Conservation (phyloP, 306 rosid species). For the cucumber (Cucumis sativus) region DNA sequence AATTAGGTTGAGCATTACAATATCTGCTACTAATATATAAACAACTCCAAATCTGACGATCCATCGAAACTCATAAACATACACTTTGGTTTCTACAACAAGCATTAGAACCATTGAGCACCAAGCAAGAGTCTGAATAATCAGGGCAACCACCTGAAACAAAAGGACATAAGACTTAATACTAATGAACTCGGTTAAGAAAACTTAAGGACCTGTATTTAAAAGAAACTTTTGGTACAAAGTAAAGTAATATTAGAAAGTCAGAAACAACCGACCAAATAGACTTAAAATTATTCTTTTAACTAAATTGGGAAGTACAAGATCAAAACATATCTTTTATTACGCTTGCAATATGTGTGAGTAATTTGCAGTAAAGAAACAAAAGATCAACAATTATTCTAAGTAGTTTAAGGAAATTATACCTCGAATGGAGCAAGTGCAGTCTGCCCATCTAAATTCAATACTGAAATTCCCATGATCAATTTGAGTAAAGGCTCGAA, state of each 20-base stretch:
- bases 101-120: slow-evolving; percentile 67
- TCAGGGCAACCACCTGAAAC: slow-evolving; percentile 47
- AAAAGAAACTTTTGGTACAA: neutral
- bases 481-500: slow-evolving; percentile 74
- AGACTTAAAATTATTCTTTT: neutral
- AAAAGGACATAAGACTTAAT: slow-evolving; percentile 7
- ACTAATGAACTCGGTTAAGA: neutral
- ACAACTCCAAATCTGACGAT: slow-evolving; percentile 66
- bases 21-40: slow-evolving; percentile 63
- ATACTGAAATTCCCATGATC: slow-evolving; percentile 59
- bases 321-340: neutral
- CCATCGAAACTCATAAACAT: slow-evolving; percentile 74
- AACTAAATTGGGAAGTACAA: neutral
- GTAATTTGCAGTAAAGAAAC: neutral
- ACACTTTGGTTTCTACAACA: slow-evolving; percentile 61
- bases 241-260: neutral
- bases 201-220: neutral
- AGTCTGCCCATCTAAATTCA: slow-evolving; percentile 69
- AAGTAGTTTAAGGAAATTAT: slow-evolving; percentile 4
- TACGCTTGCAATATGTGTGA: neutral
- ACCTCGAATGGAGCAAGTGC: slow-evolving; percentile 90
- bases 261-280: neutral
- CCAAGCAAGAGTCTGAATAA: slow-evolving; percentile 62
- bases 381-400: neutral
- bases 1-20: slow-evolving; percentile 64